Evolutionary conservation across 1,284 basidiomycete species (phyloP).

Genomic region (Sporisorium reilianum): DNA sequence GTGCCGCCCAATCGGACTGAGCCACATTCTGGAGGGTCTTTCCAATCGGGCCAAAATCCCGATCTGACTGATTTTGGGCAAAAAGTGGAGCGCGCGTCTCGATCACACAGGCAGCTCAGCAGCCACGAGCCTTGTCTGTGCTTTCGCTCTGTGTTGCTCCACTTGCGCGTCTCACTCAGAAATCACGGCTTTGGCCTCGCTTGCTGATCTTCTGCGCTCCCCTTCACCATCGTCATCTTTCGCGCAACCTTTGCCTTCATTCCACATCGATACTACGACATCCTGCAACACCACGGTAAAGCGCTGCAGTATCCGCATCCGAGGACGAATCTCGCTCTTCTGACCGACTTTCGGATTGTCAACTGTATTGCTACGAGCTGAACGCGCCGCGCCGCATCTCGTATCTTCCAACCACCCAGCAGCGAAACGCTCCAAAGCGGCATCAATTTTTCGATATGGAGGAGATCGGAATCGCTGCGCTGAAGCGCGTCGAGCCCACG

Average conservation of each 20-base stretch:
- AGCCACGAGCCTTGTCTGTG: not conserved
- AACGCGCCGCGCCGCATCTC: not conserved
- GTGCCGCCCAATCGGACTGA: constrained; percentile 39
- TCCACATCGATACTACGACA: not conserved
- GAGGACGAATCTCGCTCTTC: not conserved
- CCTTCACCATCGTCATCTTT: constrained; percentile 4
- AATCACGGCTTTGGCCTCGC: constrained; percentile 25
- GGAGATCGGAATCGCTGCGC: constrained; percentile 63
- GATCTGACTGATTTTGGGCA: constrained; percentile 17
- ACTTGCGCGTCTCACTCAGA: constrained; percentile 48
- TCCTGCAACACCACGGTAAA: not conserved
- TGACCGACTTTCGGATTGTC: not conserved
- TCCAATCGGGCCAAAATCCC: constrained; percentile 2
- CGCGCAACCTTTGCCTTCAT: not conserved
- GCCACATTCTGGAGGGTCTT: constrained; percentile 13
- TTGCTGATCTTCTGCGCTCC: not conserved
- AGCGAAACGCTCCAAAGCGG: not conserved
- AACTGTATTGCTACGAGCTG: not conserved
- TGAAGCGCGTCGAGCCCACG: constrained; percentile 57
- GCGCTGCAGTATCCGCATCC: not conserved
- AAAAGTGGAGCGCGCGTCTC: constrained; percentile 31
- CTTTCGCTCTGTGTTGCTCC: constrained; percentile 28
- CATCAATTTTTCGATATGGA: constrained; percentile 48
- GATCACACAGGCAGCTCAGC: constrained; percentile 38
- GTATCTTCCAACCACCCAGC: not conserved